Base-by-base conservation (phyloP, 2,329 filamentous ascomycete genomes). In the Hypocreales sp. region DNA sequence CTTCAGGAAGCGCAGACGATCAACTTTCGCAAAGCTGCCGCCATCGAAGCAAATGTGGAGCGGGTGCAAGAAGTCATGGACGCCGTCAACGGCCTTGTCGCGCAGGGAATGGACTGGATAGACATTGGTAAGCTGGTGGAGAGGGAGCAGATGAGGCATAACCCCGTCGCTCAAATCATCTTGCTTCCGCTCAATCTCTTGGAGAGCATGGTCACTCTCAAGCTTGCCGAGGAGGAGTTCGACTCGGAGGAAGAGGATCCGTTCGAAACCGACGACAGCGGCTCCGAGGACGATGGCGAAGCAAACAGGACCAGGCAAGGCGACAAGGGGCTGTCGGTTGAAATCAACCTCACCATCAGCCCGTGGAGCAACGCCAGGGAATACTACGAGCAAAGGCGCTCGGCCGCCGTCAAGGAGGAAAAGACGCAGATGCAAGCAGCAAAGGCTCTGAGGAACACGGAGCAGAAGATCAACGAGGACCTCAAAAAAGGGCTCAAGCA, bases 31-130 rank as follows among this genome's bases (percentile, higher is more conserved):
- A 95, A 93, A 50, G 90, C 87, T 3, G 77, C 77, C 30, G 83
- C 86, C 0, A 90, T 98, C 22, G 73, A 93, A 48, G 81, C 83
- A 14, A 95, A 98, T 42, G 64, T 83, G 2, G 82, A 92, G 45
- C 71, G 84, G 27, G 86, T 95, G 0, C 80, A 93, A 47, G 90
- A 95, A 54, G 84, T 83, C 5, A 84, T 84, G 48, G 81, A 84
- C 47, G 84, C 90, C 4, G 77, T 98, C 28, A 95, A 92, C 48
- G 81, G 82, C 1, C 59, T 95, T n/a, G 72, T 98, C 33, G 72
- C 72, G 5, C 83, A 93, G 44, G 87, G 87, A 8, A 95, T 95
- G 84, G 90, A 98, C 42, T 98, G 90, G 90, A 73, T 83, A 8
- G 80, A 94, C 38, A 86, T 95, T 41, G 82, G 71, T 8, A 79